Conservation (phyloP, 2,329 filamentous ascomycete genomes). For the Trichoderma sp. region DNA sequence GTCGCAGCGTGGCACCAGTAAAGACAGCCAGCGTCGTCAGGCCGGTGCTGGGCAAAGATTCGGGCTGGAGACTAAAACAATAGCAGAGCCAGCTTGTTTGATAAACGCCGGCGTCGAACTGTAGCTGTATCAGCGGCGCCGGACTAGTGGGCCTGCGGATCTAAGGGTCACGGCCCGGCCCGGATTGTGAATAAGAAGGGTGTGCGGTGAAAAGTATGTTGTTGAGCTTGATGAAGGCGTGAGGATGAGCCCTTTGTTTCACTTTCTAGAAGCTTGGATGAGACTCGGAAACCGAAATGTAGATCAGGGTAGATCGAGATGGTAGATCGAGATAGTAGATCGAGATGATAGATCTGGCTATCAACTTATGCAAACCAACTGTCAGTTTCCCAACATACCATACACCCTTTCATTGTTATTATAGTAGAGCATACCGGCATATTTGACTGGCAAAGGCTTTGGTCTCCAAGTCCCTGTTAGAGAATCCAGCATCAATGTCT, state of each 20-base stretch:
- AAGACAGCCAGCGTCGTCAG: neutral
- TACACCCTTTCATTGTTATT: neutral
- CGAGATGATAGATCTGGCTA: too few relatives aligned
- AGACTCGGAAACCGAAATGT: neutral
- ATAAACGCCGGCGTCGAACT: neutral
- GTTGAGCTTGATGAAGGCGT: neutral
- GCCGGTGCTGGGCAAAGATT: neutral
- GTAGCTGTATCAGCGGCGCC: neutral
- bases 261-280: neutral
- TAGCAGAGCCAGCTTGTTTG: neutral
- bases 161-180: neutral
- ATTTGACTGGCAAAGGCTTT: neutral
- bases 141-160: neutral
- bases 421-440: neutral
- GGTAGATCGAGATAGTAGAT: neutral
- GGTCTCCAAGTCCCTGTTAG: neutral
- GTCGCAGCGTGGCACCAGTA: slow-evolving; percentile 1
- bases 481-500: neutral
- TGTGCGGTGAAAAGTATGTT: neutral
- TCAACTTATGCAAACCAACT: neutral
- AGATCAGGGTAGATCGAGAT: too few relatives aligned
- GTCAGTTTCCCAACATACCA: neutral
- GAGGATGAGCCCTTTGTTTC: neutral
- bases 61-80: neutral
- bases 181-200: neutral